A percentile compares a stretch with the other conserved stretches of the same genome.
These are phyloP conservation scores for Golubevia pallescens DNA, from an alignment of 1,284 basidiomycete genomes.

Conservation along the genomic window DNA sequence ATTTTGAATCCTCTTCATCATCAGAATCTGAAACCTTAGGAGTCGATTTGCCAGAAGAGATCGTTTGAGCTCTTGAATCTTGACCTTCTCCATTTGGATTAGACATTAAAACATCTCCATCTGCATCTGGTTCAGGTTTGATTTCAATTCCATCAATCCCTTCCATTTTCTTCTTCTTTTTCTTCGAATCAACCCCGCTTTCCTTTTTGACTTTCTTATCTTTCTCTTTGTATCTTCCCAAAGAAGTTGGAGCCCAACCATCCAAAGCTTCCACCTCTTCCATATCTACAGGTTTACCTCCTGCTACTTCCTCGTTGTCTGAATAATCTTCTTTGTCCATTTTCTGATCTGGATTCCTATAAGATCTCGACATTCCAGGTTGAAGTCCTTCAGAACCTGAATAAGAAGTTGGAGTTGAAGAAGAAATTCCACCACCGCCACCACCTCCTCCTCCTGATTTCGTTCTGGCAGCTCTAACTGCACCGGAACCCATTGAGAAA, in stretches of 20 bases:
- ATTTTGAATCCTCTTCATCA: conserved; percentile 6
- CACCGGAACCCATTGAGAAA: neutral
- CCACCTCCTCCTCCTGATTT: neutral
- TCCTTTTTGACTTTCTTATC: conserved; percentile 34
- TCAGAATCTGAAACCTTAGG: conserved; percentile 19
- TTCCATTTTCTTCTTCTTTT: conserved; percentile 17
- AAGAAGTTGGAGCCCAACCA: conserved; percentile 45
- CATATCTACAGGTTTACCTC: conserved; percentile 30
- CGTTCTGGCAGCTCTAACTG: neutral
- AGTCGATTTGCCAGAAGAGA: conserved; percentile 19
- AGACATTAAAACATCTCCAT: conserved; percentile 6
- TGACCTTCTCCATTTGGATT: neutral
- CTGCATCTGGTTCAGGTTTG: conserved; percentile 32
- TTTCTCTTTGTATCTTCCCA: conserved; percentile 38
- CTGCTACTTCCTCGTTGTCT: neutral
- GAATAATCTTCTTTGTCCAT: neutral
- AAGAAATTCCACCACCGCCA: neutral
- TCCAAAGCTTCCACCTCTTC: conserved; percentile 50
- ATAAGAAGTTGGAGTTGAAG: neutral
- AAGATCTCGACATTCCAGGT: neutral
- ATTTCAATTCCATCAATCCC: conserved; percentile 14
- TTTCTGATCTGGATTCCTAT: neutral
- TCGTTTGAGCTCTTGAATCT: conserved; percentile 7
- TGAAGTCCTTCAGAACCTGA: neutral
- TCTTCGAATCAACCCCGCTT: conserved; percentile 2